Conservation (phyloP, 257 asterid species). For the Solanum arcanum region DNA sequence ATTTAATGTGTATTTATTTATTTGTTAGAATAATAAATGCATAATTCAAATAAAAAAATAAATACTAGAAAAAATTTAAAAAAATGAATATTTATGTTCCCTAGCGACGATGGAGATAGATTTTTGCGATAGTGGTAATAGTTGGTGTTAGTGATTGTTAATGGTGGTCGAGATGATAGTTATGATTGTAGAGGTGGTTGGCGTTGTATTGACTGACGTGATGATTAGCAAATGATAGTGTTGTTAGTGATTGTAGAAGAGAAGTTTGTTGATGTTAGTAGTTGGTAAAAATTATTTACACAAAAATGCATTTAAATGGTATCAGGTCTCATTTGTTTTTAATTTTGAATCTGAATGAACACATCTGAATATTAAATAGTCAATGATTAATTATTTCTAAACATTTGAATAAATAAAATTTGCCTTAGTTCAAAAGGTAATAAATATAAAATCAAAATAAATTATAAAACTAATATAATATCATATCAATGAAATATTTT, state of each 20-base stretch:
- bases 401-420: too few relatives aligned
- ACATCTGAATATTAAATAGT: too few relatives aligned
- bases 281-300: too few relatives aligned
- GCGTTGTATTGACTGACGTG: background rate
- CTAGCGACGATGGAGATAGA: background rate
- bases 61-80: background rate
- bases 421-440: too few relatives aligned
- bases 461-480: too few relatives aligned
- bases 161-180: background rate
- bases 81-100: background rate
- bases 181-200: background rate
- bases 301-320: too few relatives aligned
- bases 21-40: background rate
- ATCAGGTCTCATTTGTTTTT: background rate
- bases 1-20: background rate
- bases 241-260: background rate
- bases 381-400: too few relatives aligned
- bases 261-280: background rate
- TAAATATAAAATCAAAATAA: too few relatives aligned
- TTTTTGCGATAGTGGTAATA: background rate
- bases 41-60: background rate
- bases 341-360: background rate
- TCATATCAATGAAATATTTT: too few relatives aligned
- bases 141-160: background rate
- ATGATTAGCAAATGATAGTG: background rate